phyloP scores from a whole-genome alignment of 1,284 basidiomycete species.

The Ceratobasidium sp. region DNA sequence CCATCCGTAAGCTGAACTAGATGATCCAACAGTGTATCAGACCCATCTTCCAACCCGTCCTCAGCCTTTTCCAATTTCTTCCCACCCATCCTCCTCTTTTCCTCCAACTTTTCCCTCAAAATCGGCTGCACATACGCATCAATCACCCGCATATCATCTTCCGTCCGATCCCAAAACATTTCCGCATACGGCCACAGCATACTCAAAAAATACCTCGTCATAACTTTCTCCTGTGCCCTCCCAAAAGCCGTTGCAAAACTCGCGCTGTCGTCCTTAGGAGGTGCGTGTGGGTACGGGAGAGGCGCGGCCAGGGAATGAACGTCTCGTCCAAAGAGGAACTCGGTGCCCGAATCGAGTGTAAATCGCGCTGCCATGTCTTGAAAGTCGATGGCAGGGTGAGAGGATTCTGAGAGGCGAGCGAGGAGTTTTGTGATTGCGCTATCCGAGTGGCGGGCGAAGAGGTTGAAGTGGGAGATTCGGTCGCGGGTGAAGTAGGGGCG shows the following conservation, averaged over 20 bases:
- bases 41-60: conserved; percentile 55
- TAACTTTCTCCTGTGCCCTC: conserved; percentile 69
- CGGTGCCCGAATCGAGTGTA: conserved; percentile 52
- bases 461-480: conserved; percentile 54
- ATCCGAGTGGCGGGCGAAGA: conserved; percentile 53
- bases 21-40: conserved; percentile 75
- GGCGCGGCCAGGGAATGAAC: conserved; percentile 14
- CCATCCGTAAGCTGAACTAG: conserved; percentile 55
- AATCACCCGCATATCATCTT: conserved; percentile 67
- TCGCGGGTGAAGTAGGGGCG: conserved; percentile 57
- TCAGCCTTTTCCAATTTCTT: conserved; percentile 42
- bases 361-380: conserved; percentile 79
- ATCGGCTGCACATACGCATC: conserved; percentile 73
- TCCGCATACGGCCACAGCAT: conserved; percentile 70
- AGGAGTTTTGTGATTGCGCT: conserved; percentile 47
- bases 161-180: conserved; percentile 70
- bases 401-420: neutral
- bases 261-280: neutral
- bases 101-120: conserved; percentile 68
- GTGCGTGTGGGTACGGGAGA: neutral
- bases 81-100: conserved; percentile 55
- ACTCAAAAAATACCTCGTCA: conserved; percentile 61
- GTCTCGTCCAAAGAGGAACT: conserved; percentile 46
- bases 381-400: conserved; percentile 61
- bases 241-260: conserved; percentile 74